These are phyloP conservation scores for Spizellomyces punctatus DNA, from an alignment of 192 early-diverging fungal species.

Conservation along the genomic window DNA sequence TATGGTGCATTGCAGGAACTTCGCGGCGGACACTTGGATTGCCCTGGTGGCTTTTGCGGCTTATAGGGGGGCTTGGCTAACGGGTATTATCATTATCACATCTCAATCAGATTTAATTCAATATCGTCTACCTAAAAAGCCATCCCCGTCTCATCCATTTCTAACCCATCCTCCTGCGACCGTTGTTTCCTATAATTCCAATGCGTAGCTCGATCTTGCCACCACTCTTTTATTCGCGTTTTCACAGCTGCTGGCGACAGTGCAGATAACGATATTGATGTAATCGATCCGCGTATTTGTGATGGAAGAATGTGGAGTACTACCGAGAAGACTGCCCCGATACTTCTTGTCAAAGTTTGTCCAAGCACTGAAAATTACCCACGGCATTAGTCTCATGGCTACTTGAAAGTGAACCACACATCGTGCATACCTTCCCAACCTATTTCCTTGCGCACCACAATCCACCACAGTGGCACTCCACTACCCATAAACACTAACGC, in stretches of 20 bases:
- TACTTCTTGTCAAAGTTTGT: not conserved
- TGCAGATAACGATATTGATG: not conserved
- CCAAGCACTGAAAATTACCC: not conserved
- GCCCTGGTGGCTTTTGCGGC: no score
- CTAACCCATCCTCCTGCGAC: conserved; percentile 29
- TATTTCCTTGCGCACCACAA: conserved; percentile 22
- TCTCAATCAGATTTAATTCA: no score
- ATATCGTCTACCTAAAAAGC: not conserved
- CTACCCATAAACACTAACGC: conserved; percentile 30
- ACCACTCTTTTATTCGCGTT: not conserved
- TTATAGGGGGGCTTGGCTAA: no score
- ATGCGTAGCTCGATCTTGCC: not conserved
- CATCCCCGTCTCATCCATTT: conserved; percentile 22
- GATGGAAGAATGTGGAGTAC: not conserved
- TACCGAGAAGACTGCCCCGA: not conserved
- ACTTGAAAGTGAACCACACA: not conserved
- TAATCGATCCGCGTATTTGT: not conserved
- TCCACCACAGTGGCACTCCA: conserved; percentile 34
- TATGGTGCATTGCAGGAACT: no score
- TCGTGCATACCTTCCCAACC: conserved; percentile 27
- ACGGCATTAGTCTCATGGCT: not conserved
- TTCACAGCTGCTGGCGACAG: not conserved
- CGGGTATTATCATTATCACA: no score
- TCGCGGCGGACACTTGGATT: no score
- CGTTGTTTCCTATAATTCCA: conserved; percentile 9